phyloP scores from a whole-genome alignment of 2,329 filamentous ascomycete genomes.

The Sordariomycetes sp. region DNA sequence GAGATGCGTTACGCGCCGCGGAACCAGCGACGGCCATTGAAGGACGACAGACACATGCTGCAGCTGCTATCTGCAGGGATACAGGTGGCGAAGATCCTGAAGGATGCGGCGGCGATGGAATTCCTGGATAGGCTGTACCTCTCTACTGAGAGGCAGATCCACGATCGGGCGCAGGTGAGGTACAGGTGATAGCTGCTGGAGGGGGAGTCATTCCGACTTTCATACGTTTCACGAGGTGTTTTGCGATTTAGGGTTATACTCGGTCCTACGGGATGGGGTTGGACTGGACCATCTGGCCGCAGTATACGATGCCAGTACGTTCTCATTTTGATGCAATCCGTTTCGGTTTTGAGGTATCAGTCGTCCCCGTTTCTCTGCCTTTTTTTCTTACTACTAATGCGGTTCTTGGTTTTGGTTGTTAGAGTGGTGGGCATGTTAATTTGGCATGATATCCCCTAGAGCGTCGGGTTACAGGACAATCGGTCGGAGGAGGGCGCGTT shows the following conservation, averaged over 20 bases:
- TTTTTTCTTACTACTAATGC: conserved; percentile 1
- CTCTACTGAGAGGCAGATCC: conserved; percentile 67
- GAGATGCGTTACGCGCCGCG: conserved; percentile 71
- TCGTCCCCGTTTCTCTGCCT: not conserved
- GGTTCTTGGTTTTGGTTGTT: not conserved
- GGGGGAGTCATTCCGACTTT: not conserved
- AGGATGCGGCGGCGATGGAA: conserved; percentile 73
- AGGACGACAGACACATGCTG: conserved; percentile 79
- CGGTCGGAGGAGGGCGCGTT: not conserved
- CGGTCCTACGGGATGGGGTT: not conserved
- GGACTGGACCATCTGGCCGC: not conserved
- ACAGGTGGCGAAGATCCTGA: conserved; percentile 77
- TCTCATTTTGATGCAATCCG: not conserved
- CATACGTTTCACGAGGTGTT: not conserved
- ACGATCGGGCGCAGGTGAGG: conserved; percentile 41
- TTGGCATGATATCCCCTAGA: not conserved
- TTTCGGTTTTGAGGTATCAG: conserved; percentile 1
- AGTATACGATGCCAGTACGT: not conserved
- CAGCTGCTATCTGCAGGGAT: conserved; percentile 79
- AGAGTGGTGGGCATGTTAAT: not conserved
- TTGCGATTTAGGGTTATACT: not conserved
- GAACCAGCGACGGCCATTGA: conserved; percentile 68
- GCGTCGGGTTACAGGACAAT: not conserved
- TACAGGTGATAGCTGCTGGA: conserved; percentile 18
- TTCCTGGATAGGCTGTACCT: conserved; percentile 72